A percentile compares a stretch with the other conserved stretches of the same genome.
Evolutionary conservation across 345 rosid genomes (phyloP).

Genomic region (Sisymbrium altissimum): DNA sequence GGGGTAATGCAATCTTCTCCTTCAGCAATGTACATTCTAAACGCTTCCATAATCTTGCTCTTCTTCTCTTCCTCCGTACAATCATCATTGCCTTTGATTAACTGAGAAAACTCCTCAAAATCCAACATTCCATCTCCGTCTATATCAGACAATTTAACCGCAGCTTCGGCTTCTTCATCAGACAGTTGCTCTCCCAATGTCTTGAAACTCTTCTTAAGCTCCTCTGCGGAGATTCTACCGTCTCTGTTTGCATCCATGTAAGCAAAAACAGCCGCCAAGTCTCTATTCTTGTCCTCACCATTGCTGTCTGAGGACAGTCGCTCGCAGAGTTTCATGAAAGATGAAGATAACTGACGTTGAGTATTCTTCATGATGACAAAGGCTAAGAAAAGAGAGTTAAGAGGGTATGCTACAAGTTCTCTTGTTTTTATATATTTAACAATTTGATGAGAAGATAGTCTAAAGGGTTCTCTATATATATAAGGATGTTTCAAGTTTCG

Average conservation of each 20-base stretch:
- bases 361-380: constrained; percentile 17
- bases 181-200: constrained; percentile 46
- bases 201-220: constrained; percentile 49
- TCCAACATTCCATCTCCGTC: constrained; percentile 65
- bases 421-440: neutral
- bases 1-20: constrained; percentile 59
- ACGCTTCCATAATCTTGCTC: constrained; percentile 49
- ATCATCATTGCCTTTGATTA: constrained; percentile 41
- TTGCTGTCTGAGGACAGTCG: neutral
- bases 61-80: constrained; percentile 42
- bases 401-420: neutral
- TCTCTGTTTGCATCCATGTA: constrained; percentile 60
- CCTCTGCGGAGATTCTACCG: constrained; percentile 53
- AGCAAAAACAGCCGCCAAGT: constrained; percentile 43
- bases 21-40: constrained; percentile 51
- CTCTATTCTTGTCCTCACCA: constrained; percentile 11
- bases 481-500: neutral
- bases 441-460: constrained; percentile 21
- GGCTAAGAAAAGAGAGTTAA: neutral
- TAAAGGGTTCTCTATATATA: constrained; percentile 8
- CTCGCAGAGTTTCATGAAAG: constrained; percentile 28
- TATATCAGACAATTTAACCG: constrained; percentile 44
- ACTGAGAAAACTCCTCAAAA: constrained; percentile 49
- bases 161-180: constrained; percentile 52
- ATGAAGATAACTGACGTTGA: constrained; percentile 30